These are phyloP conservation scores for Ogataea polymorpha DNA, from an alignment of 805 yeast species.

Conservation along the genomic window DNA sequence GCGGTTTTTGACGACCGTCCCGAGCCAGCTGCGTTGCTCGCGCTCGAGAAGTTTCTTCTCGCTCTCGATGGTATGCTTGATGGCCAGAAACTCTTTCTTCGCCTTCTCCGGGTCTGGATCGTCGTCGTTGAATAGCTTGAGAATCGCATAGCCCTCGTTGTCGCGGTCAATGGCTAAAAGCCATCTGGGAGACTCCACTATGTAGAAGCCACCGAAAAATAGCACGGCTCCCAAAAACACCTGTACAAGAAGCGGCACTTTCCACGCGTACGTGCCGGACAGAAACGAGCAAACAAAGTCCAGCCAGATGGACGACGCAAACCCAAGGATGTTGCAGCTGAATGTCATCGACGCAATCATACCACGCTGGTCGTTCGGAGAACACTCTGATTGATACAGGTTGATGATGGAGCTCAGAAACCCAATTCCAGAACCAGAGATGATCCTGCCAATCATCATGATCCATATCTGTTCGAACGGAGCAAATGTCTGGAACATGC, in stretches of 20 bases:
- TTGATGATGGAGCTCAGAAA: slow-evolving; percentile 81
- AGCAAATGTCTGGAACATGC: slow-evolving; percentile 65
- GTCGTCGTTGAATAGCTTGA: slow-evolving; percentile 34
- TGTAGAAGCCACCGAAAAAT: slow-evolving; percentile 67
- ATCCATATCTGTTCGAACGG: slow-evolving; percentile 37
- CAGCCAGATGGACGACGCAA: slow-evolving; percentile 81
- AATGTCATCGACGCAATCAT: slow-evolving; percentile 83
- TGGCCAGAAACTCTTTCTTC: slow-evolving; percentile 43
- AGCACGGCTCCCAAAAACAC: slow-evolving; percentile 65
- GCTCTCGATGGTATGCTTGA: slow-evolving; percentile 35
- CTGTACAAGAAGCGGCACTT: slow-evolving; percentile 74
- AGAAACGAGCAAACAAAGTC: slow-evolving; percentile 73
- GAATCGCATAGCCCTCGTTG: slow-evolving; percentile 44
- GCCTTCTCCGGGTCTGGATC: slow-evolving; percentile 24
- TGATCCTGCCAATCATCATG: slow-evolving; percentile 71
- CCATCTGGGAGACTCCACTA: slow-evolving; percentile 90
- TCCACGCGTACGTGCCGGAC: slow-evolving; percentile 64
- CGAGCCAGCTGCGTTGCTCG: slow-evolving; percentile 26
- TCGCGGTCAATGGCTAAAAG: slow-evolving; percentile 70
- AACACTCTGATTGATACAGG: slow-evolving; percentile 82
- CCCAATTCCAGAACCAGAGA: slow-evolving; percentile 87
- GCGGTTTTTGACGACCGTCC: slow-evolving; percentile 28
- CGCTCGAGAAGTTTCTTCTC: slow-evolving; percentile 22
- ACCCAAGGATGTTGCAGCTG: slow-evolving; percentile 82
- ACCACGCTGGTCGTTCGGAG: slow-evolving; percentile 86